Conservation (phyloP, 1,139 yeast genomes). For the Saccharomyces hybrid region DNA sequence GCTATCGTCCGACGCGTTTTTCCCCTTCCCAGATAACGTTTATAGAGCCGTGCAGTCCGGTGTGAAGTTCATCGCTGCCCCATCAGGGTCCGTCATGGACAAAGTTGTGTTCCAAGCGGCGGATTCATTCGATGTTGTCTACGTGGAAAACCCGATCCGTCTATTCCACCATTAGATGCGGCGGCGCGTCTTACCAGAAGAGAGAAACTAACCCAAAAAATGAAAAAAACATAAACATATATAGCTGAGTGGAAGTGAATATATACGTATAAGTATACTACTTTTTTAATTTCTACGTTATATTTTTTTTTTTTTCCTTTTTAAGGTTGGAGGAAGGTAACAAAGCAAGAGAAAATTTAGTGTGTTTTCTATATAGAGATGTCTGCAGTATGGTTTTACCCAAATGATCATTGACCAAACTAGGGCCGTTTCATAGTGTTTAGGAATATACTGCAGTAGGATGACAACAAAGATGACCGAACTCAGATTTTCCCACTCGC, state of each 20-base stretch:
- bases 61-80: conserved; percentile 91
- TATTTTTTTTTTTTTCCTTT: background rate
- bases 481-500: conserved; percentile 37
- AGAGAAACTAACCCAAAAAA: too few relatives aligned
- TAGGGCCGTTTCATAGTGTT: conserved; percentile 67
- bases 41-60: conserved; percentile 96
- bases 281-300: background rate
- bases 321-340: background rate
- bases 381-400: conserved; percentile 90
- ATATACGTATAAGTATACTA: background rate
- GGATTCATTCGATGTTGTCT: conserved; percentile 76
- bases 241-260: background rate
- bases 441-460: conserved; percentile 76
- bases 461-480: conserved; percentile 39
- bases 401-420: conserved; percentile 72
- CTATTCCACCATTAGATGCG: conserved; percentile 70
- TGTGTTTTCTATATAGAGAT: conserved; percentile 25
- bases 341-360: background rate
- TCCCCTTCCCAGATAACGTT: conserved; percentile 99
- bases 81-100: conserved; percentile 96
- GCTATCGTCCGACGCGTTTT: conserved; percentile 92
- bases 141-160: conserved; percentile 93
- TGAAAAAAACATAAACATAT: background rate
- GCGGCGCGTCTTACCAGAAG: too few relatives aligned
- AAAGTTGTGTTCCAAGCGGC: conserved; percentile 94